These are phyloP conservation scores for Pyrenophora graminea DNA, from an alignment of 2,329 filamentous ascomycete species.

Conservation along the genomic window DNA sequence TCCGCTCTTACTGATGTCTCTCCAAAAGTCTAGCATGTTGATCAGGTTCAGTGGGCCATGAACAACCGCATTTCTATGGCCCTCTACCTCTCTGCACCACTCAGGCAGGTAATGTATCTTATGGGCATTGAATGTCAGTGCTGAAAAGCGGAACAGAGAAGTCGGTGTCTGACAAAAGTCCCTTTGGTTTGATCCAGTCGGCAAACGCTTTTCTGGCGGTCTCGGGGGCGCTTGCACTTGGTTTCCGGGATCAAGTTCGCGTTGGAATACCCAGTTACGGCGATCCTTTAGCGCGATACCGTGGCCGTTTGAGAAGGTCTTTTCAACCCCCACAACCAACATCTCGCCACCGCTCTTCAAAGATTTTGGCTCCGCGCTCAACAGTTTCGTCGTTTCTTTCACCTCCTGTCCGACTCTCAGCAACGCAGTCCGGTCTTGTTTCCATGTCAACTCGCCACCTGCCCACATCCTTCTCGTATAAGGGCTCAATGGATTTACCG, in stretches of 20 bases:
- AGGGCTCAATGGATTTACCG: slow-evolving; percentile 72
- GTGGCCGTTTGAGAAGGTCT: slow-evolving; percentile 50
- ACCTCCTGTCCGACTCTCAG: slow-evolving; percentile 42
- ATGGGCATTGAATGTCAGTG: slow-evolving; percentile 91
- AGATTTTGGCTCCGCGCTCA: slow-evolving; percentile 54
- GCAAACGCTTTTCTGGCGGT: slow-evolving; percentile 27
- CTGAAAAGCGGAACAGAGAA: slow-evolving; percentile 87
- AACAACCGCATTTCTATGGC: slow-evolving; percentile 74
- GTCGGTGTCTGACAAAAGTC: slow-evolving; percentile 67
- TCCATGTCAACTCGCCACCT: slow-evolving; percentile 73
- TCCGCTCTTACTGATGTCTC: slow-evolving; percentile 26
- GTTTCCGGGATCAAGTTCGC: slow-evolving; percentile 47
- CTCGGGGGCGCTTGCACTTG: slow-evolving; percentile 43
- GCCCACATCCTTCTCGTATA: slow-evolving; percentile 87
- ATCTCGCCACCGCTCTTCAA: slow-evolving; percentile 58
- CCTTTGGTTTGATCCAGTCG: slow-evolving; percentile 41
- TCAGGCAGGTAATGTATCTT: slow-evolving; percentile 80
- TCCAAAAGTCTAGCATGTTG: slow-evolving; percentile 44
- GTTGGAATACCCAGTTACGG: slow-evolving; percentile 45
- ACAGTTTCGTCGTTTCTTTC: slow-evolving; percentile 52
- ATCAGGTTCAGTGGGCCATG: slow-evolving; percentile 82
- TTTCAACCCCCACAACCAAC: slow-evolving; percentile 63
- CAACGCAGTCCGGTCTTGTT: slow-evolving; percentile 22
- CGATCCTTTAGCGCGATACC: slow-evolving; percentile 45
- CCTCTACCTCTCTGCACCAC: slow-evolving; percentile 74